phyloP scores from a whole-genome alignment of 179 eudicot genomes.

The Beta macrorhiza region DNA sequence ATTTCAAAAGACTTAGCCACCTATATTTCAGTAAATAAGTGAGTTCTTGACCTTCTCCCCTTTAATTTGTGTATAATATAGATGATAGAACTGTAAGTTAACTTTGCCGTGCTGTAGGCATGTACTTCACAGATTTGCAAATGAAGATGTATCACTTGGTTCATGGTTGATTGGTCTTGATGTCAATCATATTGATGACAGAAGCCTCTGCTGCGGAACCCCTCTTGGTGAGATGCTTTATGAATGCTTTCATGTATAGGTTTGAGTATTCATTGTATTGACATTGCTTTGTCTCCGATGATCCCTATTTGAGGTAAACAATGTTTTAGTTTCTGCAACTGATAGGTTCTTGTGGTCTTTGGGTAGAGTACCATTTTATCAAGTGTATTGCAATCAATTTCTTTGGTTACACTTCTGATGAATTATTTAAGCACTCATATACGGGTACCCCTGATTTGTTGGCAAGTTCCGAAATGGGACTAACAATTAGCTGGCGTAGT shows the following conservation, averaged over 20 bases:
- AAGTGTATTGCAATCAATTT: not conserved
- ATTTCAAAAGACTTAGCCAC: slow-evolving; percentile 16
- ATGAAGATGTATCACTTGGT: slow-evolving; percentile 41
- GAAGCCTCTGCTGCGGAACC: slow-evolving; percentile 39
- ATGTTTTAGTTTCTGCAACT: not conserved
- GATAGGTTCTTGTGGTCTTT: not conserved
- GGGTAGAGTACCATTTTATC: not conserved
- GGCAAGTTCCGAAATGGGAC: not conserved
- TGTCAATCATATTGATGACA: slow-evolving; percentile 37
- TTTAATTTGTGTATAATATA: not conserved
- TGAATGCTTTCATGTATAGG: not conserved
- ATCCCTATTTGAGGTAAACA: not conserved
- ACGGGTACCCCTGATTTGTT: not conserved
- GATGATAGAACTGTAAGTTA: not conserved
- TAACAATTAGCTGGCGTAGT: not conserved
- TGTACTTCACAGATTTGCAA: slow-evolving; percentile 35
- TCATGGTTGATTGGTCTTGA: slow-evolving; percentile 42
- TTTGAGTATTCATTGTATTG: not conserved
- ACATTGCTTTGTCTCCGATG: not conserved
- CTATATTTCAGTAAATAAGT: slow-evolving; percentile 17
- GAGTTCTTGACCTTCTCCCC: slow-evolving; percentile 7
- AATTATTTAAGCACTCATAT: not conserved
- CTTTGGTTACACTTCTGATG: not conserved
- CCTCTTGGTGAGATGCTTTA: slow-evolving; percentile 24
- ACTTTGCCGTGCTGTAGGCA: slow-evolving; percentile 15